Base-by-base conservation (phyloP, 176 grass and related monocot species). In the Oryza nivara region DNA sequence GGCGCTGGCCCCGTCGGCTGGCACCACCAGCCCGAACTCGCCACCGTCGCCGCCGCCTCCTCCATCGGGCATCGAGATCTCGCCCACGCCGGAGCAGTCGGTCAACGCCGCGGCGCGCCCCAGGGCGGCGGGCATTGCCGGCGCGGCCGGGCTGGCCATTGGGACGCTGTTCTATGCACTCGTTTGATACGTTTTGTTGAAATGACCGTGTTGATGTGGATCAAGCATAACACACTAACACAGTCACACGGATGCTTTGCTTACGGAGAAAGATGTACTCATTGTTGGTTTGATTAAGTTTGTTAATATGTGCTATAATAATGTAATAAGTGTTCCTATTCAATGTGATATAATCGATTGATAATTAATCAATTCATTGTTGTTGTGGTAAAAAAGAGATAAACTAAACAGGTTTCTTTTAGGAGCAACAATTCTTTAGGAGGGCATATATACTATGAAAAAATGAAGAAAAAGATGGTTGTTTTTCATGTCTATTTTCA, bases 101-200 rank as follows among this genome's bases (percentile, higher is more conserved):
- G 54, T 81, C 4, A 96, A 25, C 56, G 87, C 80, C 48, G 91
- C 91, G 15, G 78, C 80, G 58, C 58, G 8, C 30, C 68, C 73
- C 0, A 81, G 81, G 77, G 80, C 49, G 1, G 80, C 70, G 4
- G 71, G 89, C 26, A 25, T 92, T 44, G 69, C 90, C 56, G 91
- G 86, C 80, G 41, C 60, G 3, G 84, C 86, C 26, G 94, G 78
- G 61, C 12, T 88, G 4, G 81, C 83, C 49, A 36, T 92, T 43
- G 87, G 66, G 65, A 22, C 82, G 16, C 40, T 93, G 64, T 71
- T 93, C 82, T 84, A 88, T 54, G 68, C 80, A 5, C 47, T 93
- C 76, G 90, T 85, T 79, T 92, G 88, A 90, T 40, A 25, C 40
- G 12, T 81, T 80, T 88, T 70, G 28, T 69, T 6, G 9, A 46